phyloP scores from a whole-genome alignment of 75 land plant species.

The Cunninghamia lanceolata region DNA sequence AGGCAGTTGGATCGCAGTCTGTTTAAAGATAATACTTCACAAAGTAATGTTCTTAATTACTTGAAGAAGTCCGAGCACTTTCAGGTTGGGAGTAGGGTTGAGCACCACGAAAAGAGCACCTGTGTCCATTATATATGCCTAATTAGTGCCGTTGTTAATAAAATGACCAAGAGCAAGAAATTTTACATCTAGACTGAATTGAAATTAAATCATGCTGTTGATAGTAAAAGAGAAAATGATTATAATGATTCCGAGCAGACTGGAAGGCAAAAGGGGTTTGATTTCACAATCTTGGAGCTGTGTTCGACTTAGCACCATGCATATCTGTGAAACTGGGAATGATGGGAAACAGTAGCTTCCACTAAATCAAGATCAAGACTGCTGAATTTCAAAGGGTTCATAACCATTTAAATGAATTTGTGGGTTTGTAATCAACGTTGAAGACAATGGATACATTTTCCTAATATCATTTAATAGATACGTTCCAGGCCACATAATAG shows the following conservation, averaged over 20 bases:
- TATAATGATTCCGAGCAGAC: background rate
- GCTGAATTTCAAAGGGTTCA: background rate
- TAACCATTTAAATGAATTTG: no score
- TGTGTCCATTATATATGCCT: conserved; percentile 15
- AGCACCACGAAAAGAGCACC: conserved; percentile 88
- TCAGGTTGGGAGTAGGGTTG: conserved; percentile 69
- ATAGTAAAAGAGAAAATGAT: background rate
- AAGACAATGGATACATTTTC: no score
- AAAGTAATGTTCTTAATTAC: conserved; percentile 14
- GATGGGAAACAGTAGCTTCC: background rate
- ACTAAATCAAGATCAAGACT: background rate
- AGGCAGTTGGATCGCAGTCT: background rate
- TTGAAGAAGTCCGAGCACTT: conserved; percentile 84
- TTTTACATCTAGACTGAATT: background rate
- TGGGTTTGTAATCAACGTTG: no score
- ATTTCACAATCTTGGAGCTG: background rate
- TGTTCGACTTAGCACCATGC: background rate
- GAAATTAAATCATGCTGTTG: background rate
- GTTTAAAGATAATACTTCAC: background rate
- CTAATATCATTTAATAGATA: no score
- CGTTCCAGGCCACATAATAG: no score
- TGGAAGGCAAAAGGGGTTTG: background rate
- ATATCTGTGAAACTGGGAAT: background rate
- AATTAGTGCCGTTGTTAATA: background rate
- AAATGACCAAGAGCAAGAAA: background rate